Conservation (phyloP, 169 alveolate species). For the Toxoplasma gondii region DNA sequence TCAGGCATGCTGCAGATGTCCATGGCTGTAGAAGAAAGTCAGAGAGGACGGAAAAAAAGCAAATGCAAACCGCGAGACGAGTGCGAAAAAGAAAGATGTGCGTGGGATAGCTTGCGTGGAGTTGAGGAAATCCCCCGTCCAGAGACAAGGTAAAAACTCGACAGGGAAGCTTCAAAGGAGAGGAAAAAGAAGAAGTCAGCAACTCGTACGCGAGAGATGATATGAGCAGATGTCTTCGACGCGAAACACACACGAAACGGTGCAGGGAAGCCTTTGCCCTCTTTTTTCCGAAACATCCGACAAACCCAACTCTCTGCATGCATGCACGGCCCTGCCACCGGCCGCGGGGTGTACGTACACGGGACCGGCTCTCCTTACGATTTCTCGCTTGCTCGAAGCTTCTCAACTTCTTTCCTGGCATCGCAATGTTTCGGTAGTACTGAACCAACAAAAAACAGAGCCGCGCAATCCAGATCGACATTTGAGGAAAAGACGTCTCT, state of each 20-base stretch:
- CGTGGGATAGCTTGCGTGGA: background rate
- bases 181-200: background rate
- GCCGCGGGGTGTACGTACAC: too few relatives aligned
- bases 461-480: background rate
- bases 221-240: too few relatives aligned
- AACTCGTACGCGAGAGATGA: background rate
- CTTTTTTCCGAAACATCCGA: too few relatives aligned
- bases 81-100: background rate
- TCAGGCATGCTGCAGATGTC: conserved; percentile 46
- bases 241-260: too few relatives aligned
- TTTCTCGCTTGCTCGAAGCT: conserved; percentile 44
- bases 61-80: background rate
- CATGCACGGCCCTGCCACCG: too few relatives aligned
- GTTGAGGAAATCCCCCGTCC: background rate
- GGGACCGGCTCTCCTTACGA: conserved; percentile 33
- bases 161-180: background rate
- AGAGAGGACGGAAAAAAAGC: background rate
- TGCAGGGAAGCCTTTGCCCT: too few relatives aligned
- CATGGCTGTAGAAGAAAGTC: conserved; percentile 24
- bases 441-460: background rate
- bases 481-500: too few relatives aligned
- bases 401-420: conserved; percentile 40
- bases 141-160: background rate
- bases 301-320: too few relatives aligned
- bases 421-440: background rate